Evolutionary conservation across 2,329 filamentous ascomycete genomes (phyloP).

Genomic region (Penicillium janthinellum): DNA sequence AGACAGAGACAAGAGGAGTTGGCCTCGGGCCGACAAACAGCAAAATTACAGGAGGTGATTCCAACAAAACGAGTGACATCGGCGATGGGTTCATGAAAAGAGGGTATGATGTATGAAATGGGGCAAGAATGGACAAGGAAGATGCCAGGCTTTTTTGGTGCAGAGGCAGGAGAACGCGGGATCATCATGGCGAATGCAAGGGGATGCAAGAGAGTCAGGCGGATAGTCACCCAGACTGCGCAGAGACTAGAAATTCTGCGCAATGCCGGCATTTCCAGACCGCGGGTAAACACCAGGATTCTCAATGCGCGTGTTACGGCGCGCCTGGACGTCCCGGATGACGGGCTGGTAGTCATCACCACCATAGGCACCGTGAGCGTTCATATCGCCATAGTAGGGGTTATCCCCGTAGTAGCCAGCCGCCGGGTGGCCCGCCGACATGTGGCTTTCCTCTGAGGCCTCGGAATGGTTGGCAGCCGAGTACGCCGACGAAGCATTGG

Average conservation of each 20-base stretch:
- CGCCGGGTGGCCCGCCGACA: conserved; percentile 48
- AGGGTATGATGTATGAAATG: conserved; percentile 8
- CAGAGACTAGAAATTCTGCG: conserved; percentile 80
- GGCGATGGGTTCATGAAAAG: conserved; percentile 17
- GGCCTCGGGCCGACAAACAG: conserved; percentile 11
- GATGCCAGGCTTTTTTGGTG: conserved; percentile 18
- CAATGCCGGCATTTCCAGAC: conserved; percentile 87
- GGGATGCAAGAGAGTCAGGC: not conserved
- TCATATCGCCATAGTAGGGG: conserved; percentile 56
- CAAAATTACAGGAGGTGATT: conserved; percentile 4
- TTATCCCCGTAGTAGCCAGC: conserved; percentile 58
- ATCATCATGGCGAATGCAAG: conserved; percentile 1
- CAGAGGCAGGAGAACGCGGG: conserved; percentile 1
- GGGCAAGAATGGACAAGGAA: conserved; percentile 7
- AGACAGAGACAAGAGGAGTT: conserved; percentile 12
- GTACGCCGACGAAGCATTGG: conserved; percentile 95
- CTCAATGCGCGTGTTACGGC: conserved; percentile 93
- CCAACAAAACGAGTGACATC: conserved; percentile 24
- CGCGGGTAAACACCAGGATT: conserved; percentile 86
- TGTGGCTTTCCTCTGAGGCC: conserved; percentile 57
- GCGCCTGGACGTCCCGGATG: conserved; percentile 88
- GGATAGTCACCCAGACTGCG: too few species aligned
- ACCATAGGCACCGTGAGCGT: conserved; percentile 55
- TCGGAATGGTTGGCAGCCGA: conserved; percentile 77
- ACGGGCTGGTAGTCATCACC: conserved; percentile 69